Evolutionary conservation across 192 early-diverging fungal species (phyloP).

Genomic region (Linderina pennispora): DNA sequence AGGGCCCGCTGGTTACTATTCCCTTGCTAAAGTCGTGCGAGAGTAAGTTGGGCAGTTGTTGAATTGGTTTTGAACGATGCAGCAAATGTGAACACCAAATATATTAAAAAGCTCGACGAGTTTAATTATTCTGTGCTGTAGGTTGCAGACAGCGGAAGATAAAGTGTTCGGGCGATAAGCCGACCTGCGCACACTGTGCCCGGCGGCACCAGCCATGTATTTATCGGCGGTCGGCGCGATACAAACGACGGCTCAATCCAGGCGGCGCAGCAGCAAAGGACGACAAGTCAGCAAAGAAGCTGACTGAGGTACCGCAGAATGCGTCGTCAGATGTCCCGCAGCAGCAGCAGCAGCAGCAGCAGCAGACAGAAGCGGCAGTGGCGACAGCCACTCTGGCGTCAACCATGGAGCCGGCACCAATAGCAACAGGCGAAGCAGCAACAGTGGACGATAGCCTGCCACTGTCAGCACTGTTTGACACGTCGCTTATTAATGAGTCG

Average conservation of each 20-base stretch:
- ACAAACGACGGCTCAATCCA: conserved; percentile 32
- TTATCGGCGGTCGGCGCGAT: conserved; percentile 44
- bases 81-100: no score
- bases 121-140: no score
- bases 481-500: conserved; percentile 37
- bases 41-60: conserved; percentile 30
- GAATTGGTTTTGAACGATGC: no score
- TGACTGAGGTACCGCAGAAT: no score
- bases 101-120: no score
- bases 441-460: conserved; percentile 41
- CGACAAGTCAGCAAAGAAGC: no score
- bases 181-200: conserved; percentile 42
- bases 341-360: not conserved
- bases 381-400: not conserved
- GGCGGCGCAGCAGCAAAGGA: not conserved
- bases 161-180: conserved; percentile 45
- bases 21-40: conserved; percentile 48
- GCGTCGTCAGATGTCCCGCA: no score
- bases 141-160: conserved; percentile 46
- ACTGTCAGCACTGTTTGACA: conserved; percentile 31
- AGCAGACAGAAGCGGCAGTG: not conserved
- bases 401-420: not conserved
- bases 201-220: conserved; percentile 45
- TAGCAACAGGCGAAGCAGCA: no score
- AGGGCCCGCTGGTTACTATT: conserved; percentile 16